Conservation (phyloP, 176 grass and related monocot genomes). For the Elaeis guineensis region DNA sequence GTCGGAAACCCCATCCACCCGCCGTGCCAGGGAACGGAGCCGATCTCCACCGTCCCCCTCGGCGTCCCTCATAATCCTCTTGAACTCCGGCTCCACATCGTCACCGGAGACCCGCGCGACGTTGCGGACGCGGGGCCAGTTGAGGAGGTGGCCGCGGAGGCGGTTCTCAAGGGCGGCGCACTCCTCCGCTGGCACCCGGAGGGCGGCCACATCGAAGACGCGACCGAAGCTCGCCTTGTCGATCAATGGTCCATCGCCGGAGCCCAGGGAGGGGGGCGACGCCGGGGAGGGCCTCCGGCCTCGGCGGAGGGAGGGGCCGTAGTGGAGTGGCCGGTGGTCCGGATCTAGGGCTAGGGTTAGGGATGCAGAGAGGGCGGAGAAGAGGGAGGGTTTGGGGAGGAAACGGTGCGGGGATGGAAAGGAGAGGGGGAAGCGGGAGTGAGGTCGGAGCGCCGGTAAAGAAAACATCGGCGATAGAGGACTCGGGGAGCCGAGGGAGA, state of each 20-base stretch:
- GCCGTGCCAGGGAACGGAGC: background rate
- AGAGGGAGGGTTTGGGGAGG: background rate
- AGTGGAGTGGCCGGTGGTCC: constrained; percentile 1
- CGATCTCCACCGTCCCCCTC: constrained; percentile 15
- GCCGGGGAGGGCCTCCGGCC: constrained; percentile 11
- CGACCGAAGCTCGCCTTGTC: constrained; percentile 35
- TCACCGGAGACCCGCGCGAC: constrained; percentile 48
- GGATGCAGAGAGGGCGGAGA: background rate
- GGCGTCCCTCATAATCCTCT: constrained; percentile 19
- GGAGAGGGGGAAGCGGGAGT: constrained; percentile 1
- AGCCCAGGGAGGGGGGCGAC: background rate
- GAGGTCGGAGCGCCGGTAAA: constrained; percentile 1
- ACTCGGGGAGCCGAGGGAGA: too few relatives aligned
- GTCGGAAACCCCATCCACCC: background rate
- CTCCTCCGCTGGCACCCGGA: constrained; percentile 64
- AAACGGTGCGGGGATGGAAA: constrained; percentile 14
- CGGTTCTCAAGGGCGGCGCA: constrained; percentile 73
- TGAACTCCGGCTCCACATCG: constrained; percentile 35
- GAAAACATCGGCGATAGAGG: constrained; percentile 1
- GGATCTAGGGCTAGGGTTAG: constrained; percentile 7
- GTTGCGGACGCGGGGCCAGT: constrained; percentile 83
- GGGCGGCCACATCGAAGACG: constrained; percentile 60
- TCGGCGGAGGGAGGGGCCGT: constrained; percentile 60
- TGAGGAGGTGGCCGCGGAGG: constrained; percentile 86
- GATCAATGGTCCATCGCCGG: background rate